Conservation (phyloP, 768 basidiomycete genomes). For the Hypsizygus marmoreus region DNA sequence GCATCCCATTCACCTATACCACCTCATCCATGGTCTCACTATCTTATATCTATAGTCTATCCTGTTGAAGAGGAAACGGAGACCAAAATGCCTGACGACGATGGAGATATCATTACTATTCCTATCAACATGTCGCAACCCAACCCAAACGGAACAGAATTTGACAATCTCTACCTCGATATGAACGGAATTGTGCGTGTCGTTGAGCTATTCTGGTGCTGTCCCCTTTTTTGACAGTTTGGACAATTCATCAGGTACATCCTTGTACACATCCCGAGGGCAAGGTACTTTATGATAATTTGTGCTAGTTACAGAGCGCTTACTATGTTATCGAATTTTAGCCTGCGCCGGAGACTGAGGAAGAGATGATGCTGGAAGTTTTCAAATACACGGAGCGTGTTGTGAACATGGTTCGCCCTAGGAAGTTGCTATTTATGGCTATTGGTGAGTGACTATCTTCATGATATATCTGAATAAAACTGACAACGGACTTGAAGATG, state of each 20-base stretch:
- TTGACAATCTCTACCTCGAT: conserved; percentile 96
- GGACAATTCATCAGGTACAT: conserved; percentile 64
- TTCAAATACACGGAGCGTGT: conserved; percentile 97
- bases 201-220: too few species aligned
- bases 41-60: conserved; percentile 45
- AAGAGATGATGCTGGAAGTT: conserved; percentile 98
- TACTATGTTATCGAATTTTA: conserved; percentile 28
- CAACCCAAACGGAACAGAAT: conserved; percentile 96
- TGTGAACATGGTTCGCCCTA: conserved; percentile 94
- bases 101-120: conserved; percentile 66
- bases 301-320: background rate
- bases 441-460: conserved; percentile 63
- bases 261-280: conserved; percentile 99
- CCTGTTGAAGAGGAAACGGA: conserved; percentile 88
- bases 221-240: background rate
- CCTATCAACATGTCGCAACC: conserved; percentile 77
- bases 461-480: background rate
- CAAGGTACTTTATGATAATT: conserved; percentile 58
- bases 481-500: conserved; percentile 78
- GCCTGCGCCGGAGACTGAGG: conserved; percentile 97
- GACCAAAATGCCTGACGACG: conserved; percentile 61
- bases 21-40: background rate
- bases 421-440: conserved; percentile 97
- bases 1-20: too few species aligned
- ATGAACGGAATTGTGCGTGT: conserved; percentile 96